Base-by-base conservation (phyloP, 768 basidiomycete species). In the Termitomyces sp. region DNA sequence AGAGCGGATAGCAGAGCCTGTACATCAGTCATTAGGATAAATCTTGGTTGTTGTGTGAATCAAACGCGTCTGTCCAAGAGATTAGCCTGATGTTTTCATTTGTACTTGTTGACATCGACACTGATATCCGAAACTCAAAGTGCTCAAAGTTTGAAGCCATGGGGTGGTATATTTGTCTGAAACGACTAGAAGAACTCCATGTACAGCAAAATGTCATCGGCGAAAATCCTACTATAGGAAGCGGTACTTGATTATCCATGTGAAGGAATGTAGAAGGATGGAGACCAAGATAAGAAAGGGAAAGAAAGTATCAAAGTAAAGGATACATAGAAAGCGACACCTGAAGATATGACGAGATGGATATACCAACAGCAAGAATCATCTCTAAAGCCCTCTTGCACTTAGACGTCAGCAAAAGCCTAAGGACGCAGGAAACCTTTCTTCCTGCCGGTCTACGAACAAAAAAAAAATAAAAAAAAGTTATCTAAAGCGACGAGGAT, bases 401-500 rank as follows among this genome's bases (percentile, higher is more conserved):
- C 63, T 54, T 53, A 64, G 59, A 62, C 65, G 55, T 43, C 31
- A 50, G 27, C 55, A 43, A 41, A 52, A 54, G 55, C 67, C 76
- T 77, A 89, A 65, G 84, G 75, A 63, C 87, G 83, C 56, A 90
- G 82, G 83, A 89, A 89, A 55, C 87, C 82, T 72, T 87, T 89
- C 82, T 86, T 89, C 72, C 80, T 82, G 62, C 79, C 76, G 59
- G 84, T 82, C 81, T 84, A 66, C 14, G 48, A 61, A 50, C 52
- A 38, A 41, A 32, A 58, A 43, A 58, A 66, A 41, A 63, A 55
- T 19, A 48, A 59, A 56, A 62, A 40, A 64, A 40, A 64, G 59
- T 17, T 44, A 49, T 23, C 14, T 9, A 41, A 61, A 23, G 16
- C 25, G 29, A 38, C 11, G 45, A 60, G 23, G 53, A 34, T 44